Conservation (phyloP, 2,329 filamentous ascomycete genomes). For the Alternaria hordeiaustralica region DNA sequence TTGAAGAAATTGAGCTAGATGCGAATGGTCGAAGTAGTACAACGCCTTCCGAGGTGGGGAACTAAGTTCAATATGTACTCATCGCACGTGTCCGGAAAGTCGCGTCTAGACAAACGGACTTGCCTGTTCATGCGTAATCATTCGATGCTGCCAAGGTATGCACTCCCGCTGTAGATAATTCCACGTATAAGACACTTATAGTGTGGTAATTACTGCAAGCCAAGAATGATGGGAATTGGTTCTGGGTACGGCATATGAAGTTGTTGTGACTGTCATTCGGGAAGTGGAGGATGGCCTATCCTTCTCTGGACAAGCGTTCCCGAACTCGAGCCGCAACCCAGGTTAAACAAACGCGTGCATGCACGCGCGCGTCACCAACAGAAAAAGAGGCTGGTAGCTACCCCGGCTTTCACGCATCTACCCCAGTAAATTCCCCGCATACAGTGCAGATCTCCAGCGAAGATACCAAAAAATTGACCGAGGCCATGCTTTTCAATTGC, state of each 20-base stretch:
- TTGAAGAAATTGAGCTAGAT: conserved; percentile 12
- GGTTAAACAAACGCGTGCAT: not conserved
- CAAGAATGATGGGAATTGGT: not conserved
- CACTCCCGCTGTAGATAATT: too few relatives aligned
- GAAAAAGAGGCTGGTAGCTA: not conserved
- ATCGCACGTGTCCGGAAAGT: not conserved
- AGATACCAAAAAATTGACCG: not conserved
- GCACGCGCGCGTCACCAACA: not conserved
- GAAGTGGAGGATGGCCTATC: not conserved
- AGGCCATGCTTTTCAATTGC: not conserved
- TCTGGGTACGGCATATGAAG: not conserved
- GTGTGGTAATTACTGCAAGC: not conserved
- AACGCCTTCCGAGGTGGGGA: not conserved
- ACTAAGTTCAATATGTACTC: not conserved
- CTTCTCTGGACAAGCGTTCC: not conserved
- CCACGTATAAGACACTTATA: too few relatives aligned
- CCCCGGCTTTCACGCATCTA: not conserved
- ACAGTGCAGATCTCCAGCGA: not conserved
- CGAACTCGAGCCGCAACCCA: not conserved
- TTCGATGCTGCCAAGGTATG: not conserved
- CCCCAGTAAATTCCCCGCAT: not conserved
- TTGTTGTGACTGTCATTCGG: not conserved
- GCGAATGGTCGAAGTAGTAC: not conserved
- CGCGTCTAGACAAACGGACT: not conserved
- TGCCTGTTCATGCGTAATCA: not conserved